Evolutionary conservation across 2,329 filamentous ascomycete species (phyloP).

Genomic region (Colletotrichum paranaense): DNA sequence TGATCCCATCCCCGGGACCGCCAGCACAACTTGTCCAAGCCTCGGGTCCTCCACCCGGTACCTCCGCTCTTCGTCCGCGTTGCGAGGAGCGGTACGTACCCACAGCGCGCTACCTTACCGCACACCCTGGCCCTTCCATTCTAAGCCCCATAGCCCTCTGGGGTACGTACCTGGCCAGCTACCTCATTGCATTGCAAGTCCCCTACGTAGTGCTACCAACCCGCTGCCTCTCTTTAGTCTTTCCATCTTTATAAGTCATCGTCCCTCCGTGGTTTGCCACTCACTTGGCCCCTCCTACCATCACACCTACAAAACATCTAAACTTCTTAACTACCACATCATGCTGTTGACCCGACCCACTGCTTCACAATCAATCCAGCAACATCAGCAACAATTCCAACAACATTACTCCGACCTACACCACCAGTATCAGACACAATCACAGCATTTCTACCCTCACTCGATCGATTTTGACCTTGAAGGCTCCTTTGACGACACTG

Average conservation of each 20-base stretch:
- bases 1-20: not conserved
- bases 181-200: slow-evolving; percentile 29
- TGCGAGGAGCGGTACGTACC: slow-evolving; percentile 20
- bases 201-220: slow-evolving; percentile 19
- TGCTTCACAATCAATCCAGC: slow-evolving; percentile 23
- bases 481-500: slow-evolving; percentile 9
- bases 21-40: slow-evolving; percentile 19
- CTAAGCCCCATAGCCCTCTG: slow-evolving; percentile 6
- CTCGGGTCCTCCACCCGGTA: slow-evolving; percentile 27
- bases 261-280: slow-evolving; percentile 33
- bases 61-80: slow-evolving; percentile 21
- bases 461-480: slow-evolving; percentile 26
- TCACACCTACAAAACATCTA: slow-evolving; percentile 9
- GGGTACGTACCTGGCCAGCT: slow-evolving; percentile 12
- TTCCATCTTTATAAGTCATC: slow-evolving; percentile 29
- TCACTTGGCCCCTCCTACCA: not conserved
- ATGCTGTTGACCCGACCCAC: slow-evolving; percentile 33
- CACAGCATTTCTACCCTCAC: slow-evolving; percentile 6
- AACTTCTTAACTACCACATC: slow-evolving; percentile 15
- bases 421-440: not conserved
- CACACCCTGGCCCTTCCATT: not conserved
- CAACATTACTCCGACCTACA: not conserved
- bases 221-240: slow-evolving; percentile 9
- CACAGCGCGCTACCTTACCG: not conserved
- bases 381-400: slow-evolving; percentile 21